Evolutionary conservation across 2,329 filamentous ascomycete genomes (phyloP), one percentile per base, ranked within the genome.

Genomic region (Ophioceras dolichostomum): DNA sequence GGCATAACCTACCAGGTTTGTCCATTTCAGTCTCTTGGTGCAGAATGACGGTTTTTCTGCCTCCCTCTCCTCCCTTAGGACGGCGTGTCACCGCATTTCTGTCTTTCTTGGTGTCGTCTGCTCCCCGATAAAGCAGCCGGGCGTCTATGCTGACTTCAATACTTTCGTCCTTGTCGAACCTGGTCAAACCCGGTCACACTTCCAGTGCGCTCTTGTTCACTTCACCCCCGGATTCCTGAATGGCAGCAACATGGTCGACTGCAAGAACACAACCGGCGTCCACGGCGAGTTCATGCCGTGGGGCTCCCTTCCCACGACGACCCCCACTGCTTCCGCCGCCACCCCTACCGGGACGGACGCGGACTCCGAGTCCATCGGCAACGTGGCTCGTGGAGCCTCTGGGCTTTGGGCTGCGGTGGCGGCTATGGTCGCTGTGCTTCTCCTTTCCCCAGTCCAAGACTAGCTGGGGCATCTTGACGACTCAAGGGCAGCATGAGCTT

Each of bases 1-100:
- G 22, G 21, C 18, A 37, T 13, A 14, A 37, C 36, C 5, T 37
- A 37, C 20, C 36, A 37, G 36, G 36, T 37, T 14, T 27, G 29
- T 19, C 9, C n/a, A n/a, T n/a, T n/a, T n/a, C n/a, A n/a, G n/a
- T n/a, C n/a, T n/a, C n/a, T n/a, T n/a, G n/a, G n/a, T n/a, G n/a
- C n/a, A n/a, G n/a, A n/a, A n/a, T n/a, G n/a, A n/a, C n/a, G n/a
- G n/a, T n/a, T n/a, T n/a, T n/a, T n/a, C 9, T 7, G 12, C 13
- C 8, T 4, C 14, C n/a, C 5, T 14, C 27, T 18, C n/a, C 5
- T 10, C n/a, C 14, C 9, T n/a, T 10, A 7, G 27, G 10, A 9
- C 7, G 3, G 12, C 12, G 22, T 16, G 18, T 22, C 13, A 4
- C 18, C 10, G 12, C 4, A 14, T 6, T 12, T 13, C 13, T 33